These are phyloP conservation scores for Alliaria petiolata DNA, from an alignment of 345 rosid species.

Conservation along the genomic window DNA sequence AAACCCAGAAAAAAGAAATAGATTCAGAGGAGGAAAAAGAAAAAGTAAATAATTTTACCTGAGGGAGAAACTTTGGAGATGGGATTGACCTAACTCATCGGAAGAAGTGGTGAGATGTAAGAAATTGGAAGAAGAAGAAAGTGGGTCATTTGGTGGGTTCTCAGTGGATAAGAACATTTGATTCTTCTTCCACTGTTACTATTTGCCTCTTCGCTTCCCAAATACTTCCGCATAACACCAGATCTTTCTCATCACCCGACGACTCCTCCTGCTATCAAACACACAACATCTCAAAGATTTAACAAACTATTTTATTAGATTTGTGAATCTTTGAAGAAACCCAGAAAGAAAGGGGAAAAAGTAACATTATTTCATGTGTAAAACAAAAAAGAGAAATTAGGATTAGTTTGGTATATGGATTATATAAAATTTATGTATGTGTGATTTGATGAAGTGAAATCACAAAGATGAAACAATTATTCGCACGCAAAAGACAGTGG, in stretches of 20 bases:
- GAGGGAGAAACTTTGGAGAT: constrained; percentile 73
- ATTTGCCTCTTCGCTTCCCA: constrained; percentile 39
- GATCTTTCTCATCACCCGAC: constrained; percentile 18
- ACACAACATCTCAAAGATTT: not conserved
- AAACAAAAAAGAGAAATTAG: not conserved
- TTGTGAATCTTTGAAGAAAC: not conserved
- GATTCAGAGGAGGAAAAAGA: not conserved
- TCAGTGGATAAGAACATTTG: constrained; percentile 82
- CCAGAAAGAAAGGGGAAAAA: not conserved
- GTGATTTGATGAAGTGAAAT: constrained; percentile 12
- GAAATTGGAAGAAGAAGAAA: constrained; percentile 40
- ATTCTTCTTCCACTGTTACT: constrained; percentile 47
- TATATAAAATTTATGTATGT: not conserved
- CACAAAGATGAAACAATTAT: constrained; percentile 15
- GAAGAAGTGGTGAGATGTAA: constrained; percentile 27
- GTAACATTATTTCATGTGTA: constrained; percentile 63
- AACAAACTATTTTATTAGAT: not conserved
- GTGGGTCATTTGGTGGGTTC: constrained; percentile 73
- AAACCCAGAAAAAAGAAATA: not conserved
- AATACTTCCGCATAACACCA: constrained; percentile 59
- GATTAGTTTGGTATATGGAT: not conserved
- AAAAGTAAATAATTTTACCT: constrained; percentile 43
- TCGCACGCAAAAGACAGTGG: constrained; percentile 15
- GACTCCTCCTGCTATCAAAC: not conserved
- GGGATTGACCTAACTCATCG: constrained; percentile 26